These are phyloP conservation scores for Hyaloscypha variabilis DNA, from an alignment of 495 filamentous ascomycete species.

Conservation along the genomic window DNA sequence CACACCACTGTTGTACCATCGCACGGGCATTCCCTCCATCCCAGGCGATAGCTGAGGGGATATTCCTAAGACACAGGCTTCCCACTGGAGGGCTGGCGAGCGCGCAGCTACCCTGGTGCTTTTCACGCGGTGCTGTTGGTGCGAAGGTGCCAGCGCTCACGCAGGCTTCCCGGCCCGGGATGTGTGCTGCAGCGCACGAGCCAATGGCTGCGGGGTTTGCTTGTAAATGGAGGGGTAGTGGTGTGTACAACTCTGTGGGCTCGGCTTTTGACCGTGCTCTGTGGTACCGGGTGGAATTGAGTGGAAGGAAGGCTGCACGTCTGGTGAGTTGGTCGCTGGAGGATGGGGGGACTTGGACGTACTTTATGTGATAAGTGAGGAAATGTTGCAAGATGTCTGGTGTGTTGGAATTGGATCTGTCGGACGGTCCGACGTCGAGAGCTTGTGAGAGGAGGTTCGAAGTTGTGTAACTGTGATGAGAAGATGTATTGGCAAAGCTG, in stretches of 20 bases:
- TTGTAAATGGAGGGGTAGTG: slow-evolving; percentile 1
- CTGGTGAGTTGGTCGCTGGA: slow-evolving; percentile 3
- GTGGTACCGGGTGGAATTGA: neutral
- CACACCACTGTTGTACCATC: slow-evolving; percentile 8
- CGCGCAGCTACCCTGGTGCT: neutral
- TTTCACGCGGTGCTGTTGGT: slow-evolving; percentile 10
- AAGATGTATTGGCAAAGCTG: neutral
- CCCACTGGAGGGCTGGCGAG: neutral
- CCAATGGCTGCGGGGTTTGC: slow-evolving; percentile 14
- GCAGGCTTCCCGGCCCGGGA: slow-evolving; percentile 21
- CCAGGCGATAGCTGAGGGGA: neutral
- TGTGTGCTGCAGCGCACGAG: neutral
- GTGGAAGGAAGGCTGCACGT: neutral
- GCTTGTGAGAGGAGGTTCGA: neutral
- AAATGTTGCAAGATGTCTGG: neutral
- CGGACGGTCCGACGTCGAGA: neutral
- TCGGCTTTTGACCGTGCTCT: neutral
- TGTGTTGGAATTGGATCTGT: neutral
- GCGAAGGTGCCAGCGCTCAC: slow-evolving; percentile 3
- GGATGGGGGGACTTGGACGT: neutral
- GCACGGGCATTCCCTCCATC: slow-evolving; percentile 11
- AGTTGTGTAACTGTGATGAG: neutral
- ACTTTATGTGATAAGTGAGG: slow-evolving; percentile 10
- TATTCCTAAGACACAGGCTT: neutral
- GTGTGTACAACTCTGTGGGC: neutral